A percentile compares a stretch with the other conserved stretches of the same genome.
Evolutionary conservation across 2,329 filamentous ascomycete species (phyloP).

Genomic region (Colletotrichum spinosum): DNA sequence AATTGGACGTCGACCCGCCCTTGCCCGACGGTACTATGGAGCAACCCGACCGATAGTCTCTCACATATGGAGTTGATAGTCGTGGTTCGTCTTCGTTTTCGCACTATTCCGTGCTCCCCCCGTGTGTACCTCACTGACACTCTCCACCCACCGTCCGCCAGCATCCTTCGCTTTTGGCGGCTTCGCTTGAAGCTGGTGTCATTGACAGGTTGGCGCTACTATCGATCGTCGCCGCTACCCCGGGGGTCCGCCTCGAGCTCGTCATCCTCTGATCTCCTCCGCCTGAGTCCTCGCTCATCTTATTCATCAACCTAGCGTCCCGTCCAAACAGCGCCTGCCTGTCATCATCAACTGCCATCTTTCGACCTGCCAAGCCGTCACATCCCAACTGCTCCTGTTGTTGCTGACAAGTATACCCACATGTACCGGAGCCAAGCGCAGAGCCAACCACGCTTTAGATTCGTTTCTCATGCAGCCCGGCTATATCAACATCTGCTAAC

Average conservation of each 20-base stretch:
- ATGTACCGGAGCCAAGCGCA: too few species aligned
- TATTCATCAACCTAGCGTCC: conserved; percentile 4
- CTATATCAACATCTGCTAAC: conserved; percentile 18
- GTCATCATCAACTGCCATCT: conserved; percentile 20
- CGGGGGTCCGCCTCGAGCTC: conserved; percentile 23
- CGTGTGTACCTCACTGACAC: background rate
- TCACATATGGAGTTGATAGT: too few species aligned
- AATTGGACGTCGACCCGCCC: conserved; percentile 23
- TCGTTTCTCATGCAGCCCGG: conserved; percentile 13
- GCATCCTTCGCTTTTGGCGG: conserved; percentile 23
- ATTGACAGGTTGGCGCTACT: conserved; percentile 20
- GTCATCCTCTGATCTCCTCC: conserved; percentile 7
- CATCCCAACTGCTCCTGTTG: conserved; percentile 1
- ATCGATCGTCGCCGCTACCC: conserved; percentile 26
- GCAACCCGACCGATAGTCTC: too few species aligned
- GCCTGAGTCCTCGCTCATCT: background rate
- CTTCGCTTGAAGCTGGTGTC: background rate
- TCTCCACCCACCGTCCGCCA: background rate
- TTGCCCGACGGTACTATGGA: conserved; percentile 5
- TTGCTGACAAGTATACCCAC: too few species aligned
- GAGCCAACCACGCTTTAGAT: conserved; percentile 3
- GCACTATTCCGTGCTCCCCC: background rate
- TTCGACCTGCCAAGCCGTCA: conserved; percentile 27
- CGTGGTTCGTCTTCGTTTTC: background rate
- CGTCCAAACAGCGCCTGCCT: conserved; percentile 14